Base-by-base conservation (phyloP, 2,329 filamentous ascomycete genomes). In the Botrytis tulipae region DNA sequence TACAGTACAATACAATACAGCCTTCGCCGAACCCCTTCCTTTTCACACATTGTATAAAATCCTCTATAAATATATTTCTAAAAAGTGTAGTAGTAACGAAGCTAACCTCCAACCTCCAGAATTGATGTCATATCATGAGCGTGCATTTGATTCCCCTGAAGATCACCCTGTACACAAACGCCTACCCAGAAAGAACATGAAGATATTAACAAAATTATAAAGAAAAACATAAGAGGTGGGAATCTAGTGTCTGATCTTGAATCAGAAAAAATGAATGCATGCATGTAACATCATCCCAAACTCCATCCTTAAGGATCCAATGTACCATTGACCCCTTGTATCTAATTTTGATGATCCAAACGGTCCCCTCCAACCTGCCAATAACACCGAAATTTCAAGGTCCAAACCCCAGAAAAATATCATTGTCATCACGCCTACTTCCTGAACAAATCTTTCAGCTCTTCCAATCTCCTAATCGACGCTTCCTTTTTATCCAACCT, bases 391-490 rank as follows among this genome's bases (percentile, higher is more conserved):
- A 69, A 57, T 16, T 8, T 37, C 66, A n/a, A 57, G 37, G 29
- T 32, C 32, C 32, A n/a, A 57, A 32, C 20, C 48, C 37, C 9
- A 42, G 54, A 42, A 69, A 25, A 57, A n/a, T 22, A 18, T n/a
- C 35, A 42, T 25, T 37, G 25, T 22, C n/a, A 44, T 37, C 9
- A 7, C 14, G 18, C n/a, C 8, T 69, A 66, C 60, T 76, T 81
- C 75, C 80, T 82, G 54, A 92, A 91, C 65, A 92, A 82, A 78
- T 84, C 86, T 79, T 86, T 84, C 78, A 91, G 82, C 78, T 91
- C 88, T 78, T 88, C 85, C 80, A 92, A 83, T 72, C 86, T 74
- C 73, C 79, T 81, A 65, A 77, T 75, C 14, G 80, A 80, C 1
- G 80, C 80, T 66, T 82, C 80, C 37, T 75, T 75, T 70, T 81